These are phyloP conservation scores for Colletotrichum sp. DNA, from an alignment of 2,329 filamentous ascomycete genomes.

Conservation along the genomic window DNA sequence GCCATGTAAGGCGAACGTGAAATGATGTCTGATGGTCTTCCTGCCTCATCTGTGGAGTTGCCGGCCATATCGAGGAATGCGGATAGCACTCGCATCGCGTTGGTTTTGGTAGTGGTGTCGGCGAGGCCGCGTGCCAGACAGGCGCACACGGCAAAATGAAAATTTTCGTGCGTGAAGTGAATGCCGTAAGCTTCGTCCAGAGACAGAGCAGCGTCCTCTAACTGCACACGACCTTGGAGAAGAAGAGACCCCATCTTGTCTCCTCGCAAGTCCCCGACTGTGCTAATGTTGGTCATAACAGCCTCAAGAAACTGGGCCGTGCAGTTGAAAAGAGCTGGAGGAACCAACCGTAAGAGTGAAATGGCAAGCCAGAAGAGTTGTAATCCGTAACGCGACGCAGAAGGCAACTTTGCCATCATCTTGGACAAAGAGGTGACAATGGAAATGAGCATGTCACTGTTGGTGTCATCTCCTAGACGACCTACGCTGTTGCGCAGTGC, in stretches of 20 bases:
- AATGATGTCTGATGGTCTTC: conserved; percentile 25
- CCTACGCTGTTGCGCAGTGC: conserved; percentile 68
- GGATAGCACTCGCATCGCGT: conserved; percentile 64
- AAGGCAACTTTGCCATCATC: conserved; percentile 73
- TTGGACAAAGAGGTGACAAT: conserved; percentile 72
- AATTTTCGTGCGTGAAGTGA: conserved; percentile 67
- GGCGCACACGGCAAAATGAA: conserved; percentile 71
- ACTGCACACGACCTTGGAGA: conserved; percentile 62
- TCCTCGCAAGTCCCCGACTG: conserved; percentile 63
- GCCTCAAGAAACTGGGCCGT: conserved; percentile 69
- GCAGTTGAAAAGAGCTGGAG: conserved; percentile 68
- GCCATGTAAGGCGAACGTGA: conserved; percentile 62
- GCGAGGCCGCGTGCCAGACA: conserved; percentile 69
- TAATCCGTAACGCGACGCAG: conserved; percentile 70
- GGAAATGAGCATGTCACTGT: conserved; percentile 71
- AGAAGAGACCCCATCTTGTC: conserved; percentile 65
- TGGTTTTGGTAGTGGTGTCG: conserved; percentile 63
- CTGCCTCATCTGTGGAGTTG: conserved; percentile 27
- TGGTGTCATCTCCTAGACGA: conserved; percentile 69
- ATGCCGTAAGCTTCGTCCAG: conserved; percentile 71
- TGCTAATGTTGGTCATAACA: conserved; percentile 68
- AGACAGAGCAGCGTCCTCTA: conserved; percentile 66
- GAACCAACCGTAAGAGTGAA: conserved; percentile 69
- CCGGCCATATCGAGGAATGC: conserved; percentile 64
- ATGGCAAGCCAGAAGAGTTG: conserved; percentile 76